Evolutionary conservation across 192 early-diverging fungal species (phyloP).

Genomic region (Coemansia sp.): DNA sequence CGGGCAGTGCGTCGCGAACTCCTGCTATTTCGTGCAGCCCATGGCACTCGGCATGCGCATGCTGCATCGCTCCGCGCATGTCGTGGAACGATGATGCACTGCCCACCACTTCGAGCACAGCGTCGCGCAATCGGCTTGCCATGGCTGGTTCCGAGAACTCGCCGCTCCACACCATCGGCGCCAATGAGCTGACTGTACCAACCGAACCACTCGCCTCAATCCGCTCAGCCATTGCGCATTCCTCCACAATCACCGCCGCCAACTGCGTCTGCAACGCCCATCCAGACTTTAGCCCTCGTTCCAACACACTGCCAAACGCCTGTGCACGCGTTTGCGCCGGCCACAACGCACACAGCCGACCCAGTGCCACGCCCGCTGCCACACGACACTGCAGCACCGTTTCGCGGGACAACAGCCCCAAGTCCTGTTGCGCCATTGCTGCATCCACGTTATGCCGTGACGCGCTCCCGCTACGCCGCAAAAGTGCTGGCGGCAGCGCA

Average conservation of each 20-base stretch:
- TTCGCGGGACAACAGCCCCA: constrained; percentile 74
- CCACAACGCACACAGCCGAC: constrained; percentile 67
- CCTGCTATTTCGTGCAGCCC: constrained; percentile 25
- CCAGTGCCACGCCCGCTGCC: constrained; percentile 74
- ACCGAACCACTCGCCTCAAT: constrained; percentile 19
- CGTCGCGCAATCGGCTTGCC: constrained; percentile 42
- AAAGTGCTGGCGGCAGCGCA: constrained; percentile 61
- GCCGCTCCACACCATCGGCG: neutral
- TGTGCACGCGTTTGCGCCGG: constrained; percentile 51
- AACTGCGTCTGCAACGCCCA: constrained; percentile 80
- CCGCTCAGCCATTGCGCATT: constrained; percentile 67
- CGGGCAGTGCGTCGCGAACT: neutral
- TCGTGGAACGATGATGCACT: neutral
- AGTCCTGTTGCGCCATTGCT: constrained; percentile 89
- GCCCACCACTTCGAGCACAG: constrained; percentile 56
- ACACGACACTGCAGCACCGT: constrained; percentile 81
- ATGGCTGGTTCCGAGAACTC: neutral
- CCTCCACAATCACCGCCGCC: constrained; percentile 74
- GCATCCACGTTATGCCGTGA: constrained; percentile 76
- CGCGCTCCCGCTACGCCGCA: constrained; percentile 18
- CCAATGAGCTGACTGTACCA: constrained; percentile 40
- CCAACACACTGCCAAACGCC: constrained; percentile 58
- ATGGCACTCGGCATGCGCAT: constrained; percentile 8
- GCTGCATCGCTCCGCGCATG: constrained; percentile 1
- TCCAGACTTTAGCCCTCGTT: constrained; percentile 63